Percentiles rank a stretch among this genome's conserved stretches.
Evolutionary conservation across 1,284 basidiomycete genomes (phyloP).

Genomic region (Ustilago trichophora): DNA sequence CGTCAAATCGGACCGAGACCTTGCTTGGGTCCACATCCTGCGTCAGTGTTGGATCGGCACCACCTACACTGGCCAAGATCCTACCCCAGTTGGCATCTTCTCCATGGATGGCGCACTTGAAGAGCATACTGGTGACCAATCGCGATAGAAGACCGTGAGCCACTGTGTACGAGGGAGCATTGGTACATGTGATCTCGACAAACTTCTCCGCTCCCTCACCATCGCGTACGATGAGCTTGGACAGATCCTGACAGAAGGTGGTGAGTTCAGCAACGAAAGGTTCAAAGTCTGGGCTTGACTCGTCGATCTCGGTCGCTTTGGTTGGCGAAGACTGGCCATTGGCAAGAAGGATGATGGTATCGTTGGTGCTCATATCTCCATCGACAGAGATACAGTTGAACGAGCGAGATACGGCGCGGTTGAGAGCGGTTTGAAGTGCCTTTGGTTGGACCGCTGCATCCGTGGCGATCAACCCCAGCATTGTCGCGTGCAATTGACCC

Average conservation of each 20-base stretch:
- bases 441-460: slow-evolving; percentile 85
- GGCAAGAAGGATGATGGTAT: slow-evolving; percentile 88
- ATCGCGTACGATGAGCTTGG: slow-evolving; percentile 91
- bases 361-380: slow-evolving; percentile 99
- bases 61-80: slow-evolving; percentile 82
- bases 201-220: slow-evolving; percentile 99
- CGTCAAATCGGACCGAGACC: slow-evolving; percentile 88
- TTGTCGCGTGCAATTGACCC: slow-evolving; percentile 82
- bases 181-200: slow-evolving; percentile 86
- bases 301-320: slow-evolving; percentile 72
- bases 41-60: slow-evolving; percentile 69
- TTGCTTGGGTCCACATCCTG: slow-evolving; percentile 76
- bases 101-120: slow-evolving; percentile 95
- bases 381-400: slow-evolving; percentile 98
- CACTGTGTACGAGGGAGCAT: slow-evolving; percentile 79
- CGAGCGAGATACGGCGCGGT: slow-evolving; percentile 87
- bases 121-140: slow-evolving; percentile 91
- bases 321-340: slow-evolving; percentile 78
- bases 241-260: slow-evolving; percentile 84
- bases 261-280: slow-evolving; percentile 84
- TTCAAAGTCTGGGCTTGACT: slow-evolving; percentile 74
- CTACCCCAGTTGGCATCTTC: slow-evolving; percentile 99
- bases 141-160: slow-evolving; percentile 90
- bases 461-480: slow-evolving; percentile 89
- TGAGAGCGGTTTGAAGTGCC: slow-evolving; percentile 85